Conservation (phyloP, 2,329 filamentous ascomycete species). For the Clonostachys rhizophaga region DNA sequence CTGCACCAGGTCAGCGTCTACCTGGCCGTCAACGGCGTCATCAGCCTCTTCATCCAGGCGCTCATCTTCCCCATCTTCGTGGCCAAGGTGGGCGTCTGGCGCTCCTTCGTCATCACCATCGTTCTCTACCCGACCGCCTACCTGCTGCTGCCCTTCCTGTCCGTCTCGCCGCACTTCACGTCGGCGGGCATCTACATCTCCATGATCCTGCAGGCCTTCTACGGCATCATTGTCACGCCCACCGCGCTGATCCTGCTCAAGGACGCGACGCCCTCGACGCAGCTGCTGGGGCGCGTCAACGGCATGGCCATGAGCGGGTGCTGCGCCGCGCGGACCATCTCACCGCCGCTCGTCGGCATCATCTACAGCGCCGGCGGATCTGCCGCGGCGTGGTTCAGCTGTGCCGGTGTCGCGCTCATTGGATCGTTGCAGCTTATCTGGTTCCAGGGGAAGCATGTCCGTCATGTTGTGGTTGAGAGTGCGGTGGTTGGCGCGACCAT, state of each 20-base stretch:
- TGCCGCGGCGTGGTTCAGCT: slow-evolving; percentile 34
- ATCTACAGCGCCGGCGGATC: slow-evolving; percentile 58
- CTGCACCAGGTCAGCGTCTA: slow-evolving; percentile 65
- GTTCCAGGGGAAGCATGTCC: too few species aligned
- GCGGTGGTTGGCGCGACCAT: too few species aligned
- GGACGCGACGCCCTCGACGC: slow-evolving; percentile 60
- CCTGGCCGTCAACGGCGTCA: slow-evolving; percentile 64
- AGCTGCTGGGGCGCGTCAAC: slow-evolving; percentile 65
- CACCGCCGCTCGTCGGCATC: slow-evolving; percentile 63
- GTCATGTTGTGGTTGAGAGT: too few species aligned
- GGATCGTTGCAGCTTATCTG: neutral
- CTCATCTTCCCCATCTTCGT: slow-evolving; percentile 65
- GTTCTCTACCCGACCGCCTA: slow-evolving; percentile 64
- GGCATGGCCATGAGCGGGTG: slow-evolving; percentile 67
- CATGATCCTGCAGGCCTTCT: slow-evolving; percentile 60
- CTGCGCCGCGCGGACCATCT: slow-evolving; percentile 66
- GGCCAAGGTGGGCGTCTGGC: slow-evolving; percentile 61
- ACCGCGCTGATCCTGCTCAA: slow-evolving; percentile 69
- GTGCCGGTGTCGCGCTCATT: slow-evolving; percentile 13
- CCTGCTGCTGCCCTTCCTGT: slow-evolving; percentile 64
- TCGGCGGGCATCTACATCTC: slow-evolving; percentile 63
- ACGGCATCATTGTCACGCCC: slow-evolving; percentile 65
- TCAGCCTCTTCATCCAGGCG: slow-evolving; percentile 70
- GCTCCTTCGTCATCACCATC: slow-evolving; percentile 59
- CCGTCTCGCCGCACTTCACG: slow-evolving; percentile 49